Base-by-base conservation (phyloP, 1,139 yeast genomes). In the Debaryomyces psychrophilus region DNA sequence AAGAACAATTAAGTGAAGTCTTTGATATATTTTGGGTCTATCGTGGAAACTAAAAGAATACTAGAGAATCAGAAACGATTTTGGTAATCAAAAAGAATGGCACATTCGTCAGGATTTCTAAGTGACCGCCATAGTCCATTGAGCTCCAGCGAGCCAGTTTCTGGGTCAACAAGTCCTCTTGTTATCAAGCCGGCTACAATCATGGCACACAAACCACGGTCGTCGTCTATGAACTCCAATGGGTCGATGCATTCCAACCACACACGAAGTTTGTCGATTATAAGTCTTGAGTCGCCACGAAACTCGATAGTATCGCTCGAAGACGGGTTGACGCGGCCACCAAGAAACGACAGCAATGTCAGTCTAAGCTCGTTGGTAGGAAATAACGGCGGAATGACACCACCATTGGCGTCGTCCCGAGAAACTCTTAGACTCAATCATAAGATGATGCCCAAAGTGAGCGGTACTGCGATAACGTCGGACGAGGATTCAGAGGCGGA, bases 281-380 rank as follows among this genome's bases (percentile, higher is more conserved):
- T 68, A 12, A 68, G 74, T 51, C 54, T 72, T 34, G 77, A 68
- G 41, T 65, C 71, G 51, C 77, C 78, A 2, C 59, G 78, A 40
- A 73, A 73, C 51, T 71, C 76, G 38, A 73, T 74, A 11, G 72
- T 71, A 4, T 69, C 76, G 8, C 58, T 68, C 1, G 79, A 73
- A 46, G 78, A 73, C 43, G 56, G 56, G 44, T 51, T 57, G 43
- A 50, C 58, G 31, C 60, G 64, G 17, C 62, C 64, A 12, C 64
- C 72, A 1, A 53, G 76, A 37, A 71, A 68, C 48, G 69, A 69
- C 49, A 67, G 74, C 48, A 55, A 57, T 37, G 56, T 66, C 20
- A 68, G 74, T 49, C 56, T 71, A 35, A 62, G 55, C 8, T 60
- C 66, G 18, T 44, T 61, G 28, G 35, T 33, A 23, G 43, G 44